Evolutionary conservation across 192 early-diverging fungal genomes (phyloP).

Genomic region (Fimicolochytrium jonesii): DNA sequence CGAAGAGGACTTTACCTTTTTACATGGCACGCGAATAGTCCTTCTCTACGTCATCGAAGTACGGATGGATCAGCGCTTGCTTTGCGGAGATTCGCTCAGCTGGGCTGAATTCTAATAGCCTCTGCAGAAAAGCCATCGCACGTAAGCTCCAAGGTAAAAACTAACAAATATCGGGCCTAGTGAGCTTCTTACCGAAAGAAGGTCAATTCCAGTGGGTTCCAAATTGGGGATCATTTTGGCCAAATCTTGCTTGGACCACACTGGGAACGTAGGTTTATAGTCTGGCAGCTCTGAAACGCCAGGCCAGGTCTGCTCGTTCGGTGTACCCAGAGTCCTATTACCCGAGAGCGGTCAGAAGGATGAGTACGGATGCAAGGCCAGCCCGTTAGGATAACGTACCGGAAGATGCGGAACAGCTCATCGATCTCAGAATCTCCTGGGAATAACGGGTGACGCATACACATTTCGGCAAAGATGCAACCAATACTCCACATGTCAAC

Average conservation of each 20-base stretch:
- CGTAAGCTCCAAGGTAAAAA: too few species aligned
- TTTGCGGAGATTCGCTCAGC: conserved; percentile 79
- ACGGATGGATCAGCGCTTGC: conserved; percentile 72
- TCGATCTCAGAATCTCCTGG: conserved; percentile 90
- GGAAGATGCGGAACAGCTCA: conserved; percentile 90
- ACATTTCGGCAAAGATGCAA: conserved; percentile 97
- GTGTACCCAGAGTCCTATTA: conserved; percentile 70
- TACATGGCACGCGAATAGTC: conserved; percentile 4
- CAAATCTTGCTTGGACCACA: conserved; percentile 59
- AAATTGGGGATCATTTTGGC: conserved; percentile 40
- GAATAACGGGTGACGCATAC: conserved; percentile 71
- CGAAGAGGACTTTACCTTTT: too few species aligned
- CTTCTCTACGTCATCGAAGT: conserved; percentile 51
- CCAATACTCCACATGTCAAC: conserved; percentile 98
- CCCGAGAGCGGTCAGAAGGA: not conserved
- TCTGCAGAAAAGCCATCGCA: too few species aligned
- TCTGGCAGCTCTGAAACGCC: conserved; percentile 70
- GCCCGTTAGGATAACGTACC: conserved; percentile 15
- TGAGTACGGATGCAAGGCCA: not conserved
- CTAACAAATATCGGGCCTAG: too few species aligned
- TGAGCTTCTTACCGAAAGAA: conserved; percentile 50
- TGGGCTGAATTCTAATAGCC: conserved; percentile 74
- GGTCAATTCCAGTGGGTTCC: conserved; percentile 63
- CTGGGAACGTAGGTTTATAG: conserved; percentile 76
- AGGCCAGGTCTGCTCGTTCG: conserved; percentile 73